A percentile compares a stretch with the other conserved stretches of the same genome.
Conservation (phyloP, 2,329 filamentous ascomycete species). For the Xylariaceae sp. region DNA sequence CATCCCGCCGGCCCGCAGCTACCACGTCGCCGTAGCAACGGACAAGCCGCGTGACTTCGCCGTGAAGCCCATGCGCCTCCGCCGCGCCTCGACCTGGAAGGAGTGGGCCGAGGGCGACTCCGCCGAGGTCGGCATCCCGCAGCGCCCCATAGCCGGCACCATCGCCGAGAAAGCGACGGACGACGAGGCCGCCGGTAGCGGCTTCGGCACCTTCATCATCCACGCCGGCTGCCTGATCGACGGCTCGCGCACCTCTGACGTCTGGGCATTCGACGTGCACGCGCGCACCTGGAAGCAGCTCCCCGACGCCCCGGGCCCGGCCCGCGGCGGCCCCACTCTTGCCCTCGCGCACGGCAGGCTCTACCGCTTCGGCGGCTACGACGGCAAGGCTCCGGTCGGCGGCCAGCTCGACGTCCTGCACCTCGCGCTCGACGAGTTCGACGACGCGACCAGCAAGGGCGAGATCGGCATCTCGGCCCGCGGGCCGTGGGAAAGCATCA, state of each 20-base stretch:
- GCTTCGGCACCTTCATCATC: constrained; percentile 65
- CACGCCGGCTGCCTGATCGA: constrained; percentile 69
- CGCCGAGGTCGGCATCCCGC: constrained; percentile 53
- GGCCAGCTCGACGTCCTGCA: constrained; percentile 65
- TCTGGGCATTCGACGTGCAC: constrained; percentile 73
- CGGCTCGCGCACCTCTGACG: constrained; percentile 59
- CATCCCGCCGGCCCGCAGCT: constrained; percentile 63
- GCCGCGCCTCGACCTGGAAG: constrained; percentile 46
- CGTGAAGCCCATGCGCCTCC: constrained; percentile 32
- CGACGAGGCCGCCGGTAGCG: constrained; percentile 57
- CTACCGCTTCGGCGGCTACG: constrained; percentile 77
- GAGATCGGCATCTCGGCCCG: constrained; percentile 50
- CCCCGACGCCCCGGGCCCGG: constrained; percentile 61
- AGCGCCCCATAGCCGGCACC: constrained; percentile 54
- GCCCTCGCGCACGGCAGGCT: constrained; percentile 60
- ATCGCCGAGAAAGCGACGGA: constrained; percentile 56
- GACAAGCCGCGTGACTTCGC: constrained; percentile 53
- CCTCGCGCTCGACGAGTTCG: constrained; percentile 53
- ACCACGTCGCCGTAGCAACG: constrained; percentile 60
- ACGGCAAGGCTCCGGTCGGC: constrained; percentile 65
- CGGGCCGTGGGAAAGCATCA: constrained; percentile 52
- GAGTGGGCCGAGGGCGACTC: constrained; percentile 54
- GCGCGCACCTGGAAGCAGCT: constrained; percentile 63
- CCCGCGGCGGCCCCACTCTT: constrained; percentile 64
- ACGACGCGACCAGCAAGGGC: constrained; percentile 45